A percentile compares a stretch with the other conserved stretches of the same genome.
phyloP scores from a whole-genome alignment of 805 yeast species.

The Blastobotrys peoriensis region DNA sequence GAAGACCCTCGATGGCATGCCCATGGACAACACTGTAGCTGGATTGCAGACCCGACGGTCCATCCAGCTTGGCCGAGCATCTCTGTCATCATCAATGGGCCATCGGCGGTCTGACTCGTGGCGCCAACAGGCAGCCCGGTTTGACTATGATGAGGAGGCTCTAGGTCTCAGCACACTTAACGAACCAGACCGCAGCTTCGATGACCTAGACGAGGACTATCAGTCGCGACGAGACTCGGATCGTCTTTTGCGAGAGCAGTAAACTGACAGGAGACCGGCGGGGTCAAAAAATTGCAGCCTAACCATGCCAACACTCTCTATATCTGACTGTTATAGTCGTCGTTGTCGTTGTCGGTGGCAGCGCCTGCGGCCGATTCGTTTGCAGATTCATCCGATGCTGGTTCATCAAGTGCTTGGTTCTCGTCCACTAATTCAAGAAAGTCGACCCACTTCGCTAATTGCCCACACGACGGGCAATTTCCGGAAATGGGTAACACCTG shows the following conservation, averaged over 20 bases:
- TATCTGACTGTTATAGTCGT: too few species aligned
- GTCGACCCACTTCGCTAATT: background rate
- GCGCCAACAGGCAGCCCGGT: constrained; percentile 25
- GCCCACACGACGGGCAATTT: background rate
- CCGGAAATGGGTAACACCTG: background rate
- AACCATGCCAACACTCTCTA: too few species aligned
- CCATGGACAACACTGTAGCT: constrained; percentile 78
- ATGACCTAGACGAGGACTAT: constrained; percentile 12
- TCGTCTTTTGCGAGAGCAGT: background rate
- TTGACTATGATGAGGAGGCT: constrained; percentile 29
- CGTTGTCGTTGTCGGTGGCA: too few species aligned
- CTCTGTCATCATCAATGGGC: constrained; percentile 9
- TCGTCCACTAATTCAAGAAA: background rate
- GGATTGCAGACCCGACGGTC: constrained; percentile 74
- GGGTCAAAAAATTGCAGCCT: too few species aligned
- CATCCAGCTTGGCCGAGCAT: constrained; percentile 52
- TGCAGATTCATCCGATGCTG: background rate
- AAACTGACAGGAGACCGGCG: background rate
- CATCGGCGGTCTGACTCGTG: constrained; percentile 26
- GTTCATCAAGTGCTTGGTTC: background rate
- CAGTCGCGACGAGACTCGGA: background rate
- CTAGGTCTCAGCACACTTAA: constrained; percentile 31
- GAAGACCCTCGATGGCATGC: constrained; percentile 63
- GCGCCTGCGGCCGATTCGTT: background rate
- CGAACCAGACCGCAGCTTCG: constrained; percentile 20